These are phyloP conservation scores for Tolypocladium amazonense DNA, from an alignment of 2,329 filamentous ascomycete species.

Conservation along the genomic window DNA sequence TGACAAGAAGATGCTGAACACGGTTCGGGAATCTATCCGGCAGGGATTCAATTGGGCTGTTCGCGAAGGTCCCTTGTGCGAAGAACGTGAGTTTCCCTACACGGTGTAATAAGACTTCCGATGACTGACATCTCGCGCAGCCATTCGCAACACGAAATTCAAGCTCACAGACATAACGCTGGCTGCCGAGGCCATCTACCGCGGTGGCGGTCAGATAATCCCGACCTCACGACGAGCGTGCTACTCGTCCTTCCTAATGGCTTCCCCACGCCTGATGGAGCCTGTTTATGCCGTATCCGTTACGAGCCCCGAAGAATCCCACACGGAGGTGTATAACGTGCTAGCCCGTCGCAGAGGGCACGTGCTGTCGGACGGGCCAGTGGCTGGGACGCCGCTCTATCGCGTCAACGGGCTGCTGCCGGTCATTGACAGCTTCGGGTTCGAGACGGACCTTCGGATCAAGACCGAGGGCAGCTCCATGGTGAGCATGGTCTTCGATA, in stretches of 20 bases:
- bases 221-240: conserved; percentile 86
- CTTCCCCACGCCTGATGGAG: conserved; percentile 92
- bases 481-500: conserved; percentile 86
- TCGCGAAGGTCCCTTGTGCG: conserved; percentile 88
- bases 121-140: conserved; percentile 27
- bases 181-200: conserved; percentile 83
- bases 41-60: conserved; percentile 97
- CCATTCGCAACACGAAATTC: conserved; percentile 97
- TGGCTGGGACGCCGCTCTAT: conserved; percentile 90
- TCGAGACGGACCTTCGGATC: conserved; percentile 93
- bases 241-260: conserved; percentile 96
- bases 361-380: conserved; percentile 85
- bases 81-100: conserved; percentile 66
- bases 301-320: conserved; percentile 82
- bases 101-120: too few relatives aligned
- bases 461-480: conserved; percentile 90
- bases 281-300: conserved; percentile 88
- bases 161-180: conserved; percentile 85
- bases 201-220: conserved; percentile 94
- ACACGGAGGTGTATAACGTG: conserved; percentile 83
- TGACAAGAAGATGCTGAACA: conserved; percentile 80
- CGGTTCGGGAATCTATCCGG: conserved; percentile 82
- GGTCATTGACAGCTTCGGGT: conserved; percentile 95
- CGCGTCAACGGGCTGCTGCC: conserved; percentile 84
- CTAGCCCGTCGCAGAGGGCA: conserved; percentile 82